phyloP scores from a whole-genome alignment of 192 early-diverging fungal genomes.

The Coemansia sp. region DNA sequence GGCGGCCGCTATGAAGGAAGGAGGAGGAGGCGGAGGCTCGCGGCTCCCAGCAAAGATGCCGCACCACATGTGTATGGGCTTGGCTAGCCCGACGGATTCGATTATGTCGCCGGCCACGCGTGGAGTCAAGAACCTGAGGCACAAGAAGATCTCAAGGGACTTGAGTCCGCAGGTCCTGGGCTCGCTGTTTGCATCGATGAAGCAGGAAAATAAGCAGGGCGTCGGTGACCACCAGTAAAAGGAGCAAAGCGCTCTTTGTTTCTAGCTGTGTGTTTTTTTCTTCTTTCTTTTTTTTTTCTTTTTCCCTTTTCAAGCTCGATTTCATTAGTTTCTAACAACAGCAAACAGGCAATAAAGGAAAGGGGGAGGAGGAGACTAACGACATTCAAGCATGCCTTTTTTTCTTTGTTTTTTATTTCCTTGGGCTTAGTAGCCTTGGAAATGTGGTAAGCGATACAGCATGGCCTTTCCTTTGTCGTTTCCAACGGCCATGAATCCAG shows the following conservation, averaged over 20 bases:
- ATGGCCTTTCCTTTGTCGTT: conserved; percentile 89
- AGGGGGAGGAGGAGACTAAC: no score
- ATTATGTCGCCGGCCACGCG: conserved; percentile 46
- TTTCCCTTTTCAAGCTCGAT: background rate
- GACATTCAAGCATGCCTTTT: no score
- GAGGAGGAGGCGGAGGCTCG: background rate
- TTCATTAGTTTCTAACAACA: background rate
- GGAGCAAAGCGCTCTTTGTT: no score
- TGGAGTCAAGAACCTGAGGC: conserved; percentile 33
- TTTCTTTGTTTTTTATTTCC: background rate
- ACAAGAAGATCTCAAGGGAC: conserved; percentile 22
- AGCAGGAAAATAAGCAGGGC: conserved; percentile 12
- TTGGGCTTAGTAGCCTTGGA: conserved; percentile 28
- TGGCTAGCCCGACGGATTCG: conserved; percentile 46
- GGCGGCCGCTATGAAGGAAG: background rate
- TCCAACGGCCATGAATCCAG: conserved; percentile 86
- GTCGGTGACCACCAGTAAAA: conserved; percentile 4
- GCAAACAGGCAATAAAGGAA: no score
- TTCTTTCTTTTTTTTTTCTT: background rate
- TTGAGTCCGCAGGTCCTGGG: conserved; percentile 28
- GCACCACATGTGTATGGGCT: conserved; percentile 16
- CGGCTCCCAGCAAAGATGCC: conserved; percentile 10
- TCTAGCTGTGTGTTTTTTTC: no score
- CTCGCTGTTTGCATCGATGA: conserved; percentile 37
- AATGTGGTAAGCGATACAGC: conserved; percentile 78